Evolutionary conservation across 768 basidiomycete genomes (phyloP).

Genomic region (Leccinum disarticulatum): DNA sequence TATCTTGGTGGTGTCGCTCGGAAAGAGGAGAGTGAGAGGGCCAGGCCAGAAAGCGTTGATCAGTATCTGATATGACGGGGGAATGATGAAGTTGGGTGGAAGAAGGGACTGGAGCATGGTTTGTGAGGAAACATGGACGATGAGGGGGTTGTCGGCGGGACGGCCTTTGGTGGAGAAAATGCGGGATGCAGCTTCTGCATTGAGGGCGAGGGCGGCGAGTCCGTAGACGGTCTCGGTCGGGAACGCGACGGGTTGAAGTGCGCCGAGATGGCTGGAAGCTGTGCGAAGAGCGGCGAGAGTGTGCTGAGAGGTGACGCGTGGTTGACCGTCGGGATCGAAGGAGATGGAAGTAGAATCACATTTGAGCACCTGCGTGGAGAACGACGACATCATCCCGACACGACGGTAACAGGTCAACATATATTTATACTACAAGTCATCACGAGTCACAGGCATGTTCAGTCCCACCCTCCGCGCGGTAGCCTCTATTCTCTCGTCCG

Average conservation of each 20-base stretch:
- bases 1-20: constrained; percentile 57
- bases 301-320: constrained; percentile 47
- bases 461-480: constrained; percentile 88
- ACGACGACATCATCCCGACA: constrained; percentile 10
- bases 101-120: constrained; percentile 79
- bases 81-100: constrained; percentile 59
- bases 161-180: constrained; percentile 91
- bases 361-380: constrained; percentile 43
- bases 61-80: constrained; percentile 66
- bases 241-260: constrained; percentile 69
- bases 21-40: constrained; percentile 89
- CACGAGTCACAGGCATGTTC: constrained; percentile 63
- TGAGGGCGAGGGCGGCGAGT: constrained; percentile 83
- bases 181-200: constrained; percentile 56
- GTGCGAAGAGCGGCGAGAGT: constrained; percentile 53
- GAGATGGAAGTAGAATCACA: constrained; percentile 66
- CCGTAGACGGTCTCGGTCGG: constrained; percentile 99
- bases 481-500: constrained; percentile 77
- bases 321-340: constrained; percentile 48
- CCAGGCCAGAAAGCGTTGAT: constrained; percentile 95
- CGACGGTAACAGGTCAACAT: constrained; percentile 11
- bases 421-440: constrained; percentile 4
- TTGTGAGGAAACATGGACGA: constrained; percentile 90
- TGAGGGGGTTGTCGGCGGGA: constrained; percentile 94
- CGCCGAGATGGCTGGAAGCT: constrained; percentile 53